These are phyloP conservation scores for Suhomyces wounanorum DNA, from an alignment of 1,139 yeast species.

Conservation along the genomic window DNA sequence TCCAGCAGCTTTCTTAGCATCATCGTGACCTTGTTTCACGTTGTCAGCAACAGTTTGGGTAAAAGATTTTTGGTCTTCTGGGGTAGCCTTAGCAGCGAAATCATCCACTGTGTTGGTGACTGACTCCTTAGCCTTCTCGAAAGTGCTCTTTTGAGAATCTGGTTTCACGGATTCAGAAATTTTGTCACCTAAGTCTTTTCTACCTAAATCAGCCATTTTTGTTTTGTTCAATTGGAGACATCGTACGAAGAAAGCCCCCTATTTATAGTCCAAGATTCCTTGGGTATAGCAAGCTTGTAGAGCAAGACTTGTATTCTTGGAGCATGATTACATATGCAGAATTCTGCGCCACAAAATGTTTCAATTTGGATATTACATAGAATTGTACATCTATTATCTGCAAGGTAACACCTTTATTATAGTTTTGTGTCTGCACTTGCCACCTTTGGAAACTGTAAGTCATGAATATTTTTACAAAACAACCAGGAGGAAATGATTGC, in stretches of 20 bases:
- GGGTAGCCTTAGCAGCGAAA: slow-evolving; percentile 57
- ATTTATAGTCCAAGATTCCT: background rate
- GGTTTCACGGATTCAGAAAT: slow-evolving; percentile 70
- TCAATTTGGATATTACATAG: background rate
- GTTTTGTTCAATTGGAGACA: background rate
- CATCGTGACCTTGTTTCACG: slow-evolving; percentile 45
- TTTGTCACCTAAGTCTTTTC: slow-evolving; percentile 76
- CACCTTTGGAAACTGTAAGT: background rate
- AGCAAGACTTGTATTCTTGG: background rate
- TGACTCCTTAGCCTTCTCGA: slow-evolving; percentile 69
- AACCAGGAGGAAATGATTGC: background rate
- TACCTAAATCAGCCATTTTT: slow-evolving; percentile 72
- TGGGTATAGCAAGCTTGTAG: background rate
- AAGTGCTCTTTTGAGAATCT: slow-evolving; percentile 63
- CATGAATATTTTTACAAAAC: background rate
- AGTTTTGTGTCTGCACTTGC: background rate
- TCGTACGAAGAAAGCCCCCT: background rate
- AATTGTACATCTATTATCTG: background rate
- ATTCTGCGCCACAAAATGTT: background rate
- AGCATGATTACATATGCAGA: background rate
- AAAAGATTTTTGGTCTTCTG: slow-evolving; percentile 68
- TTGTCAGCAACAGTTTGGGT: slow-evolving; percentile 66
- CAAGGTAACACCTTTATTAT: background rate
- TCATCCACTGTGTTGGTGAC: slow-evolving; percentile 68
- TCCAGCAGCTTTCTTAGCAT: slow-evolving; percentile 30